phyloP scores from a whole-genome alignment of 2,329 filamentous ascomycete genomes.

The Diplodia sapinea region DNA sequence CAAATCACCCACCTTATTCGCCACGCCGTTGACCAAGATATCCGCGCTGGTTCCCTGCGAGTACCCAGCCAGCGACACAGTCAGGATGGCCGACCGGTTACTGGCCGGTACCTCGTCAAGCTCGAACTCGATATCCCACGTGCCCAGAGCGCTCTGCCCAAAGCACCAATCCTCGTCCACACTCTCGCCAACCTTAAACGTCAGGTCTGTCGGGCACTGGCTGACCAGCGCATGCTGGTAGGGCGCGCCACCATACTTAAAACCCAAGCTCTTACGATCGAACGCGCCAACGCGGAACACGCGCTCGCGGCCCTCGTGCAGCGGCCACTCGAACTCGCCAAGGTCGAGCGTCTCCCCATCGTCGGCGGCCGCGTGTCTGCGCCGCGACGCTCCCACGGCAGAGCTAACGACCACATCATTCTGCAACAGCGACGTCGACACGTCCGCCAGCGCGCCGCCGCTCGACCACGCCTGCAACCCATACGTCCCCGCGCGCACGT shows the following conservation, averaged over 20 bases:
- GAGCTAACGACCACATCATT: slow-evolving; percentile 51
- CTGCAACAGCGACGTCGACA: slow-evolving; percentile 53
- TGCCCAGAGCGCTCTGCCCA: slow-evolving; percentile 50
- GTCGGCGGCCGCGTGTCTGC: too few relatives aligned
- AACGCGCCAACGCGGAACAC: slow-evolving; percentile 59
- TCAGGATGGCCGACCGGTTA: slow-evolving; percentile 43
- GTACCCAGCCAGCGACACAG: slow-evolving; percentile 55
- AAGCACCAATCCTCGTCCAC: slow-evolving; percentile 57
- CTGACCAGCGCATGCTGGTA: slow-evolving; percentile 55
- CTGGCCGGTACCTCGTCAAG: slow-evolving; percentile 40
- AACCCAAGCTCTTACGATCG: slow-evolving; percentile 55
- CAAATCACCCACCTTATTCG: slow-evolving; percentile 48
- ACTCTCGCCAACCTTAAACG: slow-evolving; percentile 52
- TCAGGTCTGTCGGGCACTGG: slow-evolving; percentile 54
- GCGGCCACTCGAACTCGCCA: slow-evolving; percentile 1
- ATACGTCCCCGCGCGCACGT: slow-evolving; percentile 55
- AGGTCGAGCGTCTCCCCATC: slow-evolving; percentile 11
- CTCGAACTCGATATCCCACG: slow-evolving; percentile 43
- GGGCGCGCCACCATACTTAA: slow-evolving; percentile 52
- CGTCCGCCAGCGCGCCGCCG: slow-evolving; percentile 51
- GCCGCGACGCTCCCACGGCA: slow-evolving; percentile 30
- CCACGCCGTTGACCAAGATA: slow-evolving; percentile 50
- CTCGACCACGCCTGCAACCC: slow-evolving; percentile 59
- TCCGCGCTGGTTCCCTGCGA: slow-evolving; percentile 50
- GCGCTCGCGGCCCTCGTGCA: slow-evolving; percentile 39